Conservation (phyloP, 352 stramenopile genomes). For the Elongisporangium prolatum region DNA sequence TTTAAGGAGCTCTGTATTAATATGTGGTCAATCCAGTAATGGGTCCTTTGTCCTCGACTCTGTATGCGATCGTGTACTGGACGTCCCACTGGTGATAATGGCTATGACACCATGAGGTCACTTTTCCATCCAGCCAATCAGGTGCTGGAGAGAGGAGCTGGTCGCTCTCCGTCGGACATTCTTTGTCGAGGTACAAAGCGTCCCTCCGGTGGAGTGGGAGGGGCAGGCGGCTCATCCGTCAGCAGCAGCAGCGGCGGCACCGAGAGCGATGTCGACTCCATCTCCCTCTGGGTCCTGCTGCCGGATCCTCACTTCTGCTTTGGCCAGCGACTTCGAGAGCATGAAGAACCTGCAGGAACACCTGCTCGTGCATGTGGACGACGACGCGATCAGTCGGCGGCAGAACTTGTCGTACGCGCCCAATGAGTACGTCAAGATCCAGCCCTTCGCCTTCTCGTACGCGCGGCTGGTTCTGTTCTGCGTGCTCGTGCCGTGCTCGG, state of each 20-base stretch:
- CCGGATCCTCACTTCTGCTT: background rate
- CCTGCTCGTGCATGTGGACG: constrained; percentile 38
- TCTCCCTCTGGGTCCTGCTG: background rate
- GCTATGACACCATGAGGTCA: background rate
- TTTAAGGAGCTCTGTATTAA: no score
- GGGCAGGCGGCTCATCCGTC: background rate
- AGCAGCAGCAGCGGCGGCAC: background rate
- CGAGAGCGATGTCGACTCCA: background rate
- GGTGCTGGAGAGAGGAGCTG: background rate
- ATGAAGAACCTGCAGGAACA: constrained; percentile 45
- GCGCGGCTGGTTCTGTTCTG: constrained; percentile 28
- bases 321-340: background rate
- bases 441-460: constrained; percentile 33
- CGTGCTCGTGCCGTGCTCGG: constrained; percentile 19
- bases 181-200: background rate
- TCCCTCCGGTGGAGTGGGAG: background rate
- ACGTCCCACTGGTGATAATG: background rate
- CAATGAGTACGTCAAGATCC: constrained; percentile 28
- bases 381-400: constrained; percentile 28
- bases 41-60: no score
- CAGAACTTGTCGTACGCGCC: constrained; percentile 36
- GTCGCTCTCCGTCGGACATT: background rate
- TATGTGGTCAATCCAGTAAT: no score
- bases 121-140: background rate
- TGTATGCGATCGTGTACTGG: background rate